Percentiles rank a stretch among this genome's conserved stretches.
Conservation (phyloP, 768 basidiomycete genomes). For the Hebeloma cylindrosporum region DNA sequence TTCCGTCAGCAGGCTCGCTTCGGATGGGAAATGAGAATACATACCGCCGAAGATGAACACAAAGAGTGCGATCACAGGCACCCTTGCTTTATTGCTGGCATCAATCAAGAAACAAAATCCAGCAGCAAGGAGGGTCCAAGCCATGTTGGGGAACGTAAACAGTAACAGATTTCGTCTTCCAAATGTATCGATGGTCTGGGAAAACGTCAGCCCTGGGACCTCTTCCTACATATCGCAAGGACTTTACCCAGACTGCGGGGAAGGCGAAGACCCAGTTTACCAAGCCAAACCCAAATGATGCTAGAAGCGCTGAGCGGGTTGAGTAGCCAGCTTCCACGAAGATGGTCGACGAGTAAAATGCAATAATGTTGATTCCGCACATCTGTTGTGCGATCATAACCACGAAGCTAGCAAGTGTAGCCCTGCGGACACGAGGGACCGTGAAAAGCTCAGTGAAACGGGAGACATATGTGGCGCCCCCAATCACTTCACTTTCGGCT, state of each 20-base stretch:
- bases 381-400: conserved; percentile 73
- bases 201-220: too few relatives aligned
- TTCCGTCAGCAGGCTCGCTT: neutral
- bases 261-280: conserved; percentile 61
- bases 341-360: conserved; percentile 77
- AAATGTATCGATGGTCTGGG: conserved; percentile 67
- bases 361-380: conserved; percentile 72
- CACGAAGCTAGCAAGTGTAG: conserved; percentile 45
- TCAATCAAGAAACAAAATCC: conserved; percentile 69
- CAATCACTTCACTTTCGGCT: conserved; percentile 55
- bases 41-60: conserved; percentile 44
- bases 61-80: conserved; percentile 44
- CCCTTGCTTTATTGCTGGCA: conserved; percentile 30
- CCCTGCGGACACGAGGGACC: conserved; percentile 58
- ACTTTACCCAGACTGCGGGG: conserved; percentile 57
- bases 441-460: conserved; percentile 67
- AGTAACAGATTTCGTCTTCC: conserved; percentile 75
- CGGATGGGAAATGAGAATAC: neutral
- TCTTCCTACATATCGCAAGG: too few relatives aligned
- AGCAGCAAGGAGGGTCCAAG: conserved; percentile 66
- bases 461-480: conserved; percentile 44
- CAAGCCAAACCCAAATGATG: conserved; percentile 63
- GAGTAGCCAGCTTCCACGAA: conserved; percentile 58
- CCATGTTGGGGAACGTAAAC: conserved; percentile 83
- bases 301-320: conserved; percentile 52